A percentile compares a stretch with the other conserved stretches of the same genome.
These are phyloP conservation scores for Hypoxylon sp. DNA, from an alignment of 2,329 filamentous ascomycete genomes.

Conservation along the genomic window DNA sequence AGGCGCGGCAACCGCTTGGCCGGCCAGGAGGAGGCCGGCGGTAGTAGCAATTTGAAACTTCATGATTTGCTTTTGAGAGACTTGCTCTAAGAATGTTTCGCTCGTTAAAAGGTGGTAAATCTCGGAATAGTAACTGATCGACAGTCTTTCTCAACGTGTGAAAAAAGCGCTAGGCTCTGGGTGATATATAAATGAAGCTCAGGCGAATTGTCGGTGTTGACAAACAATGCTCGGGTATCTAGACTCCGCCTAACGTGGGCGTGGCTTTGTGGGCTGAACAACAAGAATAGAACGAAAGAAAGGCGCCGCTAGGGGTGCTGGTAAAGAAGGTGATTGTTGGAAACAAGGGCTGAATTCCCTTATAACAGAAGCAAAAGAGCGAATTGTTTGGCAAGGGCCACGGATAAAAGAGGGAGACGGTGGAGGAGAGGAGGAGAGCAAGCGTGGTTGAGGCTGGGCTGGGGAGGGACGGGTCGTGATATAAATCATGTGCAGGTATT, in stretches of 20 bases:
- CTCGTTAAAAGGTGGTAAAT: conserved; percentile 4
- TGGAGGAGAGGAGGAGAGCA: conserved; percentile 18
- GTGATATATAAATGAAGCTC: conserved; percentile 10
- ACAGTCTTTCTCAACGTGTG: conserved; percentile 31
- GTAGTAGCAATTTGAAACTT: conserved; percentile 44
- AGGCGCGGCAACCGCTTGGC: conserved; percentile 46
- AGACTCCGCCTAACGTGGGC: conserved; percentile 5
- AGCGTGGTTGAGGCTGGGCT: conserved; percentile 10
- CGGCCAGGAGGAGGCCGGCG: conserved; percentile 48
- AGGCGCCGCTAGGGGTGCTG: conserved; percentile 16
- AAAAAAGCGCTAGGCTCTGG: conserved; percentile 13
- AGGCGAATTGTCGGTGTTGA: conserved; percentile 10
- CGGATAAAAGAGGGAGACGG: conserved; percentile 34
- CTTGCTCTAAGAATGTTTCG: conserved; percentile 40
- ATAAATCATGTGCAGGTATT: conserved; percentile 28
- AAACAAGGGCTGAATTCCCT: conserved; percentile 20
- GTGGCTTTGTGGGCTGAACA: conserved; percentile 31
- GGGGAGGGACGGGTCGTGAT: conserved; percentile 22
- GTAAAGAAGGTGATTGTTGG: conserved; percentile 38
- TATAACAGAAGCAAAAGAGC: conserved; percentile 25
- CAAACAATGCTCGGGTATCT: background rate
- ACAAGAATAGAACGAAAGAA: conserved; percentile 32
- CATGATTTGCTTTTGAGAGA: conserved; percentile 44
- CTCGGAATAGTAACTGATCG: conserved; percentile 31
- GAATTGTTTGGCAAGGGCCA: conserved; percentile 35